phyloP scores from a whole-genome alignment of 2,329 filamentous ascomycete species.

The Pseudogymnoascus verrucosus region DNA sequence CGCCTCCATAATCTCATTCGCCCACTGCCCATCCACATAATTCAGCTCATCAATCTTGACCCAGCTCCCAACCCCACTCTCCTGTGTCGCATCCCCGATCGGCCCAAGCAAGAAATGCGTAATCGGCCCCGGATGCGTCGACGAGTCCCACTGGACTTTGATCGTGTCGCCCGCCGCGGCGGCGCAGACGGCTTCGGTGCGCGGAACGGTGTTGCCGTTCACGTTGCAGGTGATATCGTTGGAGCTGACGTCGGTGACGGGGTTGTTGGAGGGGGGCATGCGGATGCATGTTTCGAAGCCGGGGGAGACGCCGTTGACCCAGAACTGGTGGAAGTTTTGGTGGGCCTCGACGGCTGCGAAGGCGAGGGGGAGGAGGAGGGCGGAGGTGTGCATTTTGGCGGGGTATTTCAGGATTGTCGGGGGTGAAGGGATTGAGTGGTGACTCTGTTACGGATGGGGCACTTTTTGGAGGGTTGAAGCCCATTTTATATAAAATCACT shows the following conservation, averaged over 20 bases:
- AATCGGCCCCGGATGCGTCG: constrained; percentile 32
- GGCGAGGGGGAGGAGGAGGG: background rate
- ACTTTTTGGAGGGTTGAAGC: background rate
- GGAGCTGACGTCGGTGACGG: constrained; percentile 27
- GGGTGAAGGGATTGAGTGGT: background rate
- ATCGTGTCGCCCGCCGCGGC: constrained; percentile 30
- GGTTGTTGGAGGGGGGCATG: constrained; percentile 42
- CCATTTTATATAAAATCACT: background rate
- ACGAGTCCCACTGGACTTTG: constrained; percentile 33
- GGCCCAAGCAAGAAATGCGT: constrained; percentile 32
- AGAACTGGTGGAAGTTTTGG: constrained; percentile 36
- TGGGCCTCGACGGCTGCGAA: constrained; percentile 27
- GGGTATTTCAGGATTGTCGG: background rate
- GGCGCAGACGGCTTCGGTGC: constrained; percentile 26
- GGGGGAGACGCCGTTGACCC: constrained; percentile 32
- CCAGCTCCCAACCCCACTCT: constrained; percentile 27
- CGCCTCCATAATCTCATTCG: constrained; percentile 23
- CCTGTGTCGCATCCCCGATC: constrained; percentile 21
- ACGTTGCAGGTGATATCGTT: constrained; percentile 44
- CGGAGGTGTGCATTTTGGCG: background rate
- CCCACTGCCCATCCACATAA: constrained; percentile 25
- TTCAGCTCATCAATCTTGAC: constrained; percentile 27
- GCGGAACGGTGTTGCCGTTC: constrained; percentile 21
- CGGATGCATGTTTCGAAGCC: constrained; percentile 38
- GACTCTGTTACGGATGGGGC: background rate